Evolutionary conservation across 805 yeast species (phyloP).

Genomic region (Ascoidea tarda): DNA sequence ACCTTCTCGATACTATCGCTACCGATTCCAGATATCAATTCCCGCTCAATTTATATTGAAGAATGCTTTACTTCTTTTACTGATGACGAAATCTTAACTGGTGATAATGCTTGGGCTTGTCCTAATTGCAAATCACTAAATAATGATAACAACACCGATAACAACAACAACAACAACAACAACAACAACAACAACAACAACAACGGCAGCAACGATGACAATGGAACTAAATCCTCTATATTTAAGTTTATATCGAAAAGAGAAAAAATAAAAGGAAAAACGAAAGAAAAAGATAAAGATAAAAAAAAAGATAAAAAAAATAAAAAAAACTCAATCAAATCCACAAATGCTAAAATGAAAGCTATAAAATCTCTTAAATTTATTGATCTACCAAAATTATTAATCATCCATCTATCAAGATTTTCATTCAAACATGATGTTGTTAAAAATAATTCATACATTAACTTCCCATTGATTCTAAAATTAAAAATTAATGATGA

Average conservation of each 20-base stretch:
- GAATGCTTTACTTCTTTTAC: constrained; percentile 54
- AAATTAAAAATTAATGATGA: constrained; percentile 29
- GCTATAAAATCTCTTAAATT: constrained; percentile 63
- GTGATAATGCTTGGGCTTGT: constrained; percentile 78
- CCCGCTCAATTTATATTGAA: constrained; percentile 30
- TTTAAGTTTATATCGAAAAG: constrained; percentile 2
- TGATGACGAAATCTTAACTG: constrained; percentile 45
- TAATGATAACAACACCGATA: constrained; percentile 1
- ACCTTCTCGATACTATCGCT: constrained; percentile 50
- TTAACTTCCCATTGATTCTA: constrained; percentile 41
- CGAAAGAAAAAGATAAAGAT: constrained; percentile 1
- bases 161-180: background rate
- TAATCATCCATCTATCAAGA: constrained; percentile 77
- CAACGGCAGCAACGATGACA: too few relatives aligned
- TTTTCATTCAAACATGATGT: constrained; percentile 41
- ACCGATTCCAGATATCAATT: constrained; percentile 35
- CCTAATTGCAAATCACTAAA: constrained; percentile 42
- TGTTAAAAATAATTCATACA: constrained; percentile 34
- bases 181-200: background rate
- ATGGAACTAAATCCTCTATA: background rate
- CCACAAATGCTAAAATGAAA: constrained; percentile 5
- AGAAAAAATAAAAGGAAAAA: constrained; percentile 3
- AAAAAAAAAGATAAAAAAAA: constrained; percentile 1
- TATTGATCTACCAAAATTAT: constrained; percentile 63
- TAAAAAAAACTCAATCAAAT: background rate